Percentiles rank a stretch among this genome's conserved stretches.
Conservation (phyloP, 192 early-diverging fungal species). For the Podila horticola region DNA sequence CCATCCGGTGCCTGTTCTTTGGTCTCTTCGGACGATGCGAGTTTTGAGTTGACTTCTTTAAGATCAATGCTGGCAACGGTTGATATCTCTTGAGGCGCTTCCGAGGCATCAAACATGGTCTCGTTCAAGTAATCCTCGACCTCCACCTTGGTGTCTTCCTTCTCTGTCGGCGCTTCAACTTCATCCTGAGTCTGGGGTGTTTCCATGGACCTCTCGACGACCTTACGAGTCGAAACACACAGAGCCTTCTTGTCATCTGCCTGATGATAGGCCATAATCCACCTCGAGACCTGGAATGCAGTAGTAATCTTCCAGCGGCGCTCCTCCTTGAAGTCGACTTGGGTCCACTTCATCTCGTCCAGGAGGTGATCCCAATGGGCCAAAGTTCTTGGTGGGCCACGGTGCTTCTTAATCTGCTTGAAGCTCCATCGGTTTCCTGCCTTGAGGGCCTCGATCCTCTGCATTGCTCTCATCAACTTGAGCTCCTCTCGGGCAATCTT, state of each 20-base stretch:
- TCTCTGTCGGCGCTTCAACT: background rate
- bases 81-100: background rate
- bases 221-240: slow-evolving; percentile 61
- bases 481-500: slow-evolving; percentile 82
- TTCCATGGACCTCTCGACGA: slow-evolving; percentile 1
- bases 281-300: slow-evolving; percentile 70
- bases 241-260: slow-evolving; percentile 70
- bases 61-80: background rate
- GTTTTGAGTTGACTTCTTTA: background rate
- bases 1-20: background rate
- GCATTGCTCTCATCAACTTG: slow-evolving; percentile 69
- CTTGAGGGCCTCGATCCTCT: slow-evolving; percentile 77
- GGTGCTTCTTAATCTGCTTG: slow-evolving; percentile 75
- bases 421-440: slow-evolving; percentile 77
- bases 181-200: background rate
- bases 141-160: slow-evolving; percentile 14
- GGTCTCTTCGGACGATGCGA: background rate
- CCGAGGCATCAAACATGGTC: slow-evolving; percentile 24
- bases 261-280: slow-evolving; percentile 81
- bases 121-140: slow-evolving; percentile 40
- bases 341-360: slow-evolving; percentile 87
- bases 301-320: slow-evolving; percentile 82
- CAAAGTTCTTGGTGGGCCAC: slow-evolving; percentile 61
- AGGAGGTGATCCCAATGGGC: slow-evolving; percentile 83
- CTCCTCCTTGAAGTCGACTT: slow-evolving; percentile 85